Conservation (phyloP, 2,329 filamentous ascomycete genomes). For the Microascus cirrosus region DNA sequence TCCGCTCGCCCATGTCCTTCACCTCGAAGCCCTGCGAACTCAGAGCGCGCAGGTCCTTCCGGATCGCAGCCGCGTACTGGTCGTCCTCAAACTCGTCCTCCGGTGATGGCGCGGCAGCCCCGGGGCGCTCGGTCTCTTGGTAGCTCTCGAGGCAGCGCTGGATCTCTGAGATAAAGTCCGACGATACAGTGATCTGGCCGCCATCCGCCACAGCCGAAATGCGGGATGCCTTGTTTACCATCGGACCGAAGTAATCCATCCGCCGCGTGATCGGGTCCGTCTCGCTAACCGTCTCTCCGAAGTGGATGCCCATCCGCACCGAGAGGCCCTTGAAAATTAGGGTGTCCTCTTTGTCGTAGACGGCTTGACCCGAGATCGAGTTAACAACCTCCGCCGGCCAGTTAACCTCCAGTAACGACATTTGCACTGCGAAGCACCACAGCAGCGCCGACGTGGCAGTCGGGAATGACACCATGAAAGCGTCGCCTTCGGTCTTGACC, state of each 20-base stretch:
- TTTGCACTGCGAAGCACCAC: conserved; percentile 94
- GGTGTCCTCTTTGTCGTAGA: conserved; percentile 72
- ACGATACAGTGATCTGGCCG: conserved; percentile 92
- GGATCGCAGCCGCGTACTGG: conserved; percentile 61
- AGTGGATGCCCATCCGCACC: conserved; percentile 96
- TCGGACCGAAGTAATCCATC: conserved; percentile 99
- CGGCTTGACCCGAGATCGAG: conserved; percentile 72
- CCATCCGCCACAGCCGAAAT: conserved; percentile 92
- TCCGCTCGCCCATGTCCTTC: conserved; percentile 89
- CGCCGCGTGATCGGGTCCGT: conserved; percentile 91
- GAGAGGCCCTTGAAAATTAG: conserved; percentile 90
- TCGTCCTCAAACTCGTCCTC: conserved; percentile 65
- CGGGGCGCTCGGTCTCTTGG: conserved; percentile 68
- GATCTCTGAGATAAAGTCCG: conserved; percentile 94
- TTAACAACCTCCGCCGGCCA: conserved; percentile 92
- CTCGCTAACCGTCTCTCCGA: conserved; percentile 88
- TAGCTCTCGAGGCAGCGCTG: conserved; percentile 83
- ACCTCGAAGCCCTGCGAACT: conserved; percentile 92
- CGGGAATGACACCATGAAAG: conserved; percentile 98
- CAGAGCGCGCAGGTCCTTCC: conserved; percentile 75
- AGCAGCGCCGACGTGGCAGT: conserved; percentile 89
- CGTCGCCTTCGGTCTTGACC: conserved; percentile 98
- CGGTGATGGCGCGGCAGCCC: conserved; percentile 11
- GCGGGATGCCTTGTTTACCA: conserved; percentile 95
- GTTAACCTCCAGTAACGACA: conserved; percentile 71